These are phyloP conservation scores for Epichloe sibirici DNA, from an alignment of 2,329 filamentous ascomycete genomes.

Conservation along the genomic window DNA sequence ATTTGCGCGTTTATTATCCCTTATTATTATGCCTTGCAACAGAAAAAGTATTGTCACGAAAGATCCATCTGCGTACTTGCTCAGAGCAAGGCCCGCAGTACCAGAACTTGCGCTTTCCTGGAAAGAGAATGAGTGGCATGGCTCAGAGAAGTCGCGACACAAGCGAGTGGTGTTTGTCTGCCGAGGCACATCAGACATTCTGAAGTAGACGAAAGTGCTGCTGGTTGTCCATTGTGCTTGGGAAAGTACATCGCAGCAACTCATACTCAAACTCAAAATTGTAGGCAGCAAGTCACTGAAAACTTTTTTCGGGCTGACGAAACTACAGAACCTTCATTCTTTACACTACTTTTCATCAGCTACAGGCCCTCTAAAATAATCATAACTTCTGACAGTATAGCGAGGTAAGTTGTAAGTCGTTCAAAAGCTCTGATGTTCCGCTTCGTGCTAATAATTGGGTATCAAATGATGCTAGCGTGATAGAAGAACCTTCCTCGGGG, in stretches of 20 bases:
- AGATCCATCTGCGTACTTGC: too few relatives aligned
- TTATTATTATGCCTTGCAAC: too few relatives aligned
- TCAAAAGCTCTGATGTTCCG: background rate
- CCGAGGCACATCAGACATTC: background rate
- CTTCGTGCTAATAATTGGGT: background rate
- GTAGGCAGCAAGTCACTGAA: background rate
- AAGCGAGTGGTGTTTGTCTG: background rate
- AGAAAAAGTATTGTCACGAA: too few relatives aligned
- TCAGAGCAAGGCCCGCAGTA: too few relatives aligned
- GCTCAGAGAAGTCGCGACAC: background rate
- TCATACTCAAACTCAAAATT: background rate
- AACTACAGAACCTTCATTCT: background rate
- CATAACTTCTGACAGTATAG: background rate
- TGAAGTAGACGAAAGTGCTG: background rate
- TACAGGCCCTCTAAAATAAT: background rate
- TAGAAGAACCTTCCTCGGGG: background rate
- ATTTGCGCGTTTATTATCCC: too few relatives aligned
- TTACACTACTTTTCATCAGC: background rate
- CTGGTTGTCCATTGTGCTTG: background rate
- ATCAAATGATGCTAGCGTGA: background rate
- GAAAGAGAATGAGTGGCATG: background rate
- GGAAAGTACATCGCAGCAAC: background rate
- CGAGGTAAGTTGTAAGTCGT: background rate
- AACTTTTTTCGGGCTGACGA: background rate
- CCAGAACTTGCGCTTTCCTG: too few relatives aligned